A percentile compares a stretch with the other conserved stretches of the same genome.
These are phyloP conservation scores for Leishmania tropica DNA, from an alignment of 208 protist genomes.

Conservation along the genomic window DNA sequence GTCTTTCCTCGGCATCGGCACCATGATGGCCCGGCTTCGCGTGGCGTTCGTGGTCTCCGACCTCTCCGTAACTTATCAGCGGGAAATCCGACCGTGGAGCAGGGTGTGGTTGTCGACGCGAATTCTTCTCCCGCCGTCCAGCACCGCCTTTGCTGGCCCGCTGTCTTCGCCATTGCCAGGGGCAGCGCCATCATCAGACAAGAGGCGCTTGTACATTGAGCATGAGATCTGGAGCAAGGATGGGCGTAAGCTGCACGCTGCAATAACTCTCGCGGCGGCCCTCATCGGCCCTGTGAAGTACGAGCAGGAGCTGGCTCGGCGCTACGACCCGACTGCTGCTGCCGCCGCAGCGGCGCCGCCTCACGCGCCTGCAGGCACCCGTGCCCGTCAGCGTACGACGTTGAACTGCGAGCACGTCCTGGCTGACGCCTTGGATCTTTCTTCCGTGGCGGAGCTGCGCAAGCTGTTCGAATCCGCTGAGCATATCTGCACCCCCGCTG, in stretches of 20 bases:
- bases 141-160: not conserved
- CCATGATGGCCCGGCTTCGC: slow-evolving; percentile 5
- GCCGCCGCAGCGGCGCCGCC: not conserved
- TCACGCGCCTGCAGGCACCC: not conserved
- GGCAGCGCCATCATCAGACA: not conserved
- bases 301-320: slow-evolving; percentile 21
- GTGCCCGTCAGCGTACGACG: not conserved
- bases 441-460: slow-evolving; percentile 18
- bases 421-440: slow-evolving; percentile 12
- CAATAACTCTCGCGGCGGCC: slow-evolving; percentile 17
- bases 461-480: slow-evolving; percentile 21
- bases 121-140: slow-evolving; percentile 20
- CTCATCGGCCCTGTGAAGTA: slow-evolving; percentile 30
- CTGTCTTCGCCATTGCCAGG: not conserved
- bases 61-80: slow-evolving; percentile 48
- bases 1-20: slow-evolving; percentile 25
- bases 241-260: slow-evolving; percentile 46
- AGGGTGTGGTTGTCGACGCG: slow-evolving; percentile 29
- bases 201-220: slow-evolving; percentile 39
- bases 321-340: slow-evolving; percentile 16
- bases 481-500: not conserved
- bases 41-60: slow-evolving; percentile 47
- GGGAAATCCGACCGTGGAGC: slow-evolving; percentile 39
- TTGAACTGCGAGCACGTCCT: slow-evolving; percentile 34
- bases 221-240: slow-evolving; percentile 59